Evolutionary conservation across 2,329 filamentous ascomycete species (phyloP).

Genomic region (Venturia effusa): DNA sequence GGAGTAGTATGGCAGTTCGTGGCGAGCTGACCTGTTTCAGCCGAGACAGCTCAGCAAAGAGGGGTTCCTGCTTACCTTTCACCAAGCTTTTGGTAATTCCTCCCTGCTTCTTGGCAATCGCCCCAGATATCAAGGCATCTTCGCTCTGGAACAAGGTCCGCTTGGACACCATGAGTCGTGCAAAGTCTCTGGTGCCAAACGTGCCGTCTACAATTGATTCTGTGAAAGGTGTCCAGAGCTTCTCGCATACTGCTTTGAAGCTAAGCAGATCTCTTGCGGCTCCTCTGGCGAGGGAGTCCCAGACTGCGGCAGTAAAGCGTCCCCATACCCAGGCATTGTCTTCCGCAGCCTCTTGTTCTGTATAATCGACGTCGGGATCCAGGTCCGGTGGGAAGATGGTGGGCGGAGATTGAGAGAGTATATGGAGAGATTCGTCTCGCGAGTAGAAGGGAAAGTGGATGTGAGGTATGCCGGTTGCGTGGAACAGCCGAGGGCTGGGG

Average conservation of each 20-base stretch:
- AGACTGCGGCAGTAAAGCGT: conserved; percentile 72
- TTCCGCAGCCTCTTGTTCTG: conserved; percentile 37
- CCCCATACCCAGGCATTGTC: conserved; percentile 62
- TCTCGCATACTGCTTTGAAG: conserved; percentile 58
- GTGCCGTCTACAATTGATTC: conserved; percentile 66
- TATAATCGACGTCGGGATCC: conserved; percentile 39
- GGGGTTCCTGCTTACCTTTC: conserved; percentile 8
- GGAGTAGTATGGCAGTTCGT: conserved; percentile 57
- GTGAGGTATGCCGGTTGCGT: conserved; percentile 59
- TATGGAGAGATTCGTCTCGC: conserved; percentile 66
- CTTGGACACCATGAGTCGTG: conserved; percentile 64
- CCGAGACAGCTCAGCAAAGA: conserved; percentile 11
- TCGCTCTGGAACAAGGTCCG: conserved; percentile 64
- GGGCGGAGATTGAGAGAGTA: conserved; percentile 51
- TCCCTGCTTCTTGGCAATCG: not conserved
- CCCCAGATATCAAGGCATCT: conserved; percentile 52
- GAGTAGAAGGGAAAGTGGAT: conserved; percentile 78
- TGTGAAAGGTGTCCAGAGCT: conserved; percentile 79
- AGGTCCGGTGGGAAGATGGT: conserved; percentile 34
- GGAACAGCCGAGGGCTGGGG: conserved; percentile 58
- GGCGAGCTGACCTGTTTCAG: conserved; percentile 14
- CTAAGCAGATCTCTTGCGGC: conserved; percentile 69
- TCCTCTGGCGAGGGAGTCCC: conserved; percentile 74
- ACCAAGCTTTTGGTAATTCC: not conserved
- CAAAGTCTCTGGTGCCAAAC: conserved; percentile 68